Conservation (phyloP, 257 asterid species). For the Petunia axillaris region DNA sequence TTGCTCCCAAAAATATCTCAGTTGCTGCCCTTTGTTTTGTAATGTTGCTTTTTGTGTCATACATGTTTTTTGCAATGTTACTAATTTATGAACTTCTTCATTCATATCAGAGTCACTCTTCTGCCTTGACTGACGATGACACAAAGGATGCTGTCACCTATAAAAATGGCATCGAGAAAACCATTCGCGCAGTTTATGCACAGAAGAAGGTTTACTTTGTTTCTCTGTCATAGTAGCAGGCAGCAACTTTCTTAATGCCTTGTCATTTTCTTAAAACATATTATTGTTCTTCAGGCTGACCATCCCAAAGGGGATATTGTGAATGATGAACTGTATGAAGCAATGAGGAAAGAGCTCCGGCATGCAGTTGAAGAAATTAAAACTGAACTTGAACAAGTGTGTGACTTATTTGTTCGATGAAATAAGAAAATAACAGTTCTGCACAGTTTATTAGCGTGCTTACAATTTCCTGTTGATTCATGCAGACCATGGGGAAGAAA, state of each 20-base stretch:
- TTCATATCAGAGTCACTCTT: constrained; percentile 72
- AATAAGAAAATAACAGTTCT: background rate
- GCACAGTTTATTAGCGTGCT: background rate
- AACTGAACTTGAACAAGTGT: constrained; percentile 78
- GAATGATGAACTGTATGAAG: constrained; percentile 66
- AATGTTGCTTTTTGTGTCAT: constrained; percentile 10
- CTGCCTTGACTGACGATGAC: constrained; percentile 80
- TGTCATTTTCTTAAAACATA: background rate
- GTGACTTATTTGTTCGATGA: constrained; percentile 23
- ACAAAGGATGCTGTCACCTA: constrained; percentile 53
- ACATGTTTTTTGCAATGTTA: constrained; percentile 17
- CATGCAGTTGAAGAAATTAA: constrained; percentile 82
- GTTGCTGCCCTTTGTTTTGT: constrained; percentile 8
- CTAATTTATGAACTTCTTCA: constrained; percentile 27
- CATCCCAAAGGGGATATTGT: constrained; percentile 55
- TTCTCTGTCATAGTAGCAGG: background rate
- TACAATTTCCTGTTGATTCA: constrained; percentile 12
- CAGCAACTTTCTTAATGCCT: background rate
- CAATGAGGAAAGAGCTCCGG: constrained; percentile 77
- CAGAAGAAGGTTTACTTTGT: constrained; percentile 59
- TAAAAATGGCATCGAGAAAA: constrained; percentile 66
- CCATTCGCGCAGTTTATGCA: constrained; percentile 67
- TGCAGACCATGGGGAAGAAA: constrained; percentile 54
- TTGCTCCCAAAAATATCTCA: background rate
- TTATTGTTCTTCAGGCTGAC: constrained; percentile 53